phyloP scores from a whole-genome alignment of 208 protist genomes.

The Crithidia sp. region DNA sequence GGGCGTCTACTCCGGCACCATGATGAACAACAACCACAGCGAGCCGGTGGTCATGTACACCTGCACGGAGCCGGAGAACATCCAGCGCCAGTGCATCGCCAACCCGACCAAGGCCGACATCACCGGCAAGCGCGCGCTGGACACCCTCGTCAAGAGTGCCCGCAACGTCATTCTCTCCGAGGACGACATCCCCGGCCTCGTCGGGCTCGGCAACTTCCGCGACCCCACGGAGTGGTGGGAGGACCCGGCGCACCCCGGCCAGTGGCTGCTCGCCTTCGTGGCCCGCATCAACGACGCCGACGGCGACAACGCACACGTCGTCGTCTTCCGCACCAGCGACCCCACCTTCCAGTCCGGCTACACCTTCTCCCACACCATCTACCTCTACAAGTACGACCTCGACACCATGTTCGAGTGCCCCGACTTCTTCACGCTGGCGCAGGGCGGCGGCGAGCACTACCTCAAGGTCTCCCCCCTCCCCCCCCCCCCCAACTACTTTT shows the following conservation, averaged over 20 bases:
- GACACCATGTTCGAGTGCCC: conserved; percentile 52
- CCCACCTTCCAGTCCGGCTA: conserved; percentile 46
- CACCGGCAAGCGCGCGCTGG: conserved; percentile 8
- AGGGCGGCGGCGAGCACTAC: conserved; percentile 18
- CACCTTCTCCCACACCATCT: conserved; percentile 35
- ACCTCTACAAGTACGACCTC: conserved; percentile 36
- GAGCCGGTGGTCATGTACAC: conserved; percentile 50
- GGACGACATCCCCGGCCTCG: conserved; percentile 35
- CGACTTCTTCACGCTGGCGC: conserved; percentile 42
- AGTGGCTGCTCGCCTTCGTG: conserved; percentile 49
- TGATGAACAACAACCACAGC: conserved; percentile 39
- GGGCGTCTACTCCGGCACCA: conserved; percentile 43
- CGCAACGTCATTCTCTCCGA: conserved; percentile 37
- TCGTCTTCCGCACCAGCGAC: conserved; percentile 51
- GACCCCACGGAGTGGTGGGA: conserved; percentile 50
- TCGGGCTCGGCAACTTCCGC: conserved; percentile 39
- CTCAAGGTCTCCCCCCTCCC: conserved; percentile 48
- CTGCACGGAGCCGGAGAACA: conserved; percentile 35
- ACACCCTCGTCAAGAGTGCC: conserved; percentile 36
- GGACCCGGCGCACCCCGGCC: conserved; percentile 32
- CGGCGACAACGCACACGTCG: conserved; percentile 43
- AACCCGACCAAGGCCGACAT: conserved; percentile 24
- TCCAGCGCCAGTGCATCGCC: conserved; percentile 52
- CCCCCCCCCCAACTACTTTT: conserved; percentile 33
- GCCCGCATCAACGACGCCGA: conserved; percentile 35